Evolutionary conservation across 2,329 filamentous ascomycete genomes (phyloP).

Genomic region (Geosmithia morbida): DNA sequence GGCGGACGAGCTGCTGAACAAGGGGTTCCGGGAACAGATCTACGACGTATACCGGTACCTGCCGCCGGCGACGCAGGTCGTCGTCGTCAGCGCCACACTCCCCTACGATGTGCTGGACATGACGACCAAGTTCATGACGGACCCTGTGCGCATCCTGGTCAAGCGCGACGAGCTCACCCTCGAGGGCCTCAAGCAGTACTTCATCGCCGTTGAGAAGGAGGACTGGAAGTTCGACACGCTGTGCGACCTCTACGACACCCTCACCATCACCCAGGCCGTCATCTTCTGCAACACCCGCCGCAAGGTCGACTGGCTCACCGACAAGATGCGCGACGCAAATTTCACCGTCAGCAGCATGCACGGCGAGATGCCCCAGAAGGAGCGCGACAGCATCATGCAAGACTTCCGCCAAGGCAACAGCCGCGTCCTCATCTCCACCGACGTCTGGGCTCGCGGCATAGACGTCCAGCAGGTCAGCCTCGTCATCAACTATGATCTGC

Average conservation of each 20-base stretch:
- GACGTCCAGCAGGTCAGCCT: slow-evolving; percentile 97
- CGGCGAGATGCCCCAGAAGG: slow-evolving; percentile 97
- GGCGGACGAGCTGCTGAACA: slow-evolving; percentile 59
- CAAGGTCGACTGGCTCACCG: slow-evolving; percentile 98
- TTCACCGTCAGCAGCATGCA: slow-evolving; percentile 99
- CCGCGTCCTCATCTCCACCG: slow-evolving; percentile 89
- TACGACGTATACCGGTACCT: slow-evolving; percentile 98
- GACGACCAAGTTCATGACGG: slow-evolving; percentile 99
- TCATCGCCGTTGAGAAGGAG: slow-evolving; percentile 97
- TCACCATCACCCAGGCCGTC: slow-evolving; percentile 96
- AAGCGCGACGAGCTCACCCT: slow-evolving; percentile 98
- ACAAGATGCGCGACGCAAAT: slow-evolving; percentile 98
- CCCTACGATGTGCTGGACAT: slow-evolving; percentile 97
- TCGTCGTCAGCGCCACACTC: slow-evolving; percentile 90
- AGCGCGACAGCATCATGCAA: slow-evolving; percentile 98
- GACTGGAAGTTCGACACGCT: slow-evolving; percentile 99
- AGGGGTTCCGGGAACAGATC: slow-evolving; percentile 95
- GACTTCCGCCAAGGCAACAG: slow-evolving; percentile 96
- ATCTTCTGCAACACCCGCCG: slow-evolving; percentile 99
- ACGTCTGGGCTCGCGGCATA: slow-evolving; percentile 96
- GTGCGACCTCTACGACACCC: slow-evolving; percentile 94
- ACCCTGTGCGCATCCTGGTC: slow-evolving; percentile 88
- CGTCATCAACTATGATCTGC: slow-evolving; percentile 98
- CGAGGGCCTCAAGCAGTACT: slow-evolving; percentile 97
- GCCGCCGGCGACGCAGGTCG: slow-evolving; percentile 93